A percentile compares a stretch with the other conserved stretches of the same genome.
Evolutionary conservation across 768 basidiomycete species (phyloP).

Genomic region (Boletus insuetus): DNA sequence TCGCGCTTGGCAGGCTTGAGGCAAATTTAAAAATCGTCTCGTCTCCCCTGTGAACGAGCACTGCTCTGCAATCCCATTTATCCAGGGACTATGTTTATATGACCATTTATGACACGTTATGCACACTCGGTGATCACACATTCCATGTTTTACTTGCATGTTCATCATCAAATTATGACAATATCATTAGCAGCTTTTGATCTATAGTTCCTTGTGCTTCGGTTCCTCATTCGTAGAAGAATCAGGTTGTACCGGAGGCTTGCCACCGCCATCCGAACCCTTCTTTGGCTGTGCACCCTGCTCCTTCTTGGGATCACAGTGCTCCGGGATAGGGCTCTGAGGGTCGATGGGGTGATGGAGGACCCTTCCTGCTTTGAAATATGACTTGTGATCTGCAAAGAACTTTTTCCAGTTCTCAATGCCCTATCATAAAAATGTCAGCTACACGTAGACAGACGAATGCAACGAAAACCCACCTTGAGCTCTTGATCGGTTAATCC

Average conservation of each 20-base stretch:
- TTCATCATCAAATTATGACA: slow-evolving; percentile 20
- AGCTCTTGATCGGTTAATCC: slow-evolving; percentile 73
- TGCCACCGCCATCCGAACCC: slow-evolving; percentile 25
- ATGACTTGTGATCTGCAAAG: slow-evolving; percentile 79
- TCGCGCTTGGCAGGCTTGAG: slow-evolving; percentile 28
- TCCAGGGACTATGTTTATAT: slow-evolving; percentile 24
- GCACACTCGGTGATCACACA: slow-evolving; percentile 11
- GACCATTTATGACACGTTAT: slow-evolving; percentile 27
- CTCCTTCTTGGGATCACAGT: slow-evolving; percentile 66
- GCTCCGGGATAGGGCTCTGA: slow-evolving; percentile 65
- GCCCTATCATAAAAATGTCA: slow-evolving; percentile 44
- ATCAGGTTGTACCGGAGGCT: slow-evolving; percentile 26
- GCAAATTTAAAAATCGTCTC: slow-evolving; percentile 14
- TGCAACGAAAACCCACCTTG: slow-evolving; percentile 44
- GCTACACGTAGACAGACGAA: not conserved
- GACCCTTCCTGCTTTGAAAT: slow-evolving; percentile 75
- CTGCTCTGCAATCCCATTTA: not conserved
- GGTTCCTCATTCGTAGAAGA: slow-evolving; percentile 8
- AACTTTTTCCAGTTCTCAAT: slow-evolving; percentile 89
- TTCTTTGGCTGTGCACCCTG: slow-evolving; percentile 27
- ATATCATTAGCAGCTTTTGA: slow-evolving; percentile 20
- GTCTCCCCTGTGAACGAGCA: not conserved
- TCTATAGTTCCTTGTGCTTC: slow-evolving; percentile 31
- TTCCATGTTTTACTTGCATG: slow-evolving; percentile 25
- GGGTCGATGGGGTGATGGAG: slow-evolving; percentile 77